Percentiles rank a stretch among this genome's conserved stretches.
phyloP scores from a whole-genome alignment of 2,329 filamentous ascomycete species.

The Pseudonectria buxi region DNA sequence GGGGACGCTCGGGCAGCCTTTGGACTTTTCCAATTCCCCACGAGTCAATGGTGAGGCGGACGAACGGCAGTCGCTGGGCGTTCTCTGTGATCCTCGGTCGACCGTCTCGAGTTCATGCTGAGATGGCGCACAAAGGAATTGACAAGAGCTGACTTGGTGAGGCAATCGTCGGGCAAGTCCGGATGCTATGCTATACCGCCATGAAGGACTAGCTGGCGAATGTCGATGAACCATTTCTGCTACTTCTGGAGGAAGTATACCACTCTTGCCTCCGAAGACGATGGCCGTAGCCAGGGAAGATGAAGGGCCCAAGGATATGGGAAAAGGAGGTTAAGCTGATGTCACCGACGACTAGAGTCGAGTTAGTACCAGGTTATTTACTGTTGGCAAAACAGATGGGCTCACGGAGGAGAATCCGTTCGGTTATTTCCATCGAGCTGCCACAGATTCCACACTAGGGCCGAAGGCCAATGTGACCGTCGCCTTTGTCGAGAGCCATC shows the following conservation, averaged over 20 bases:
- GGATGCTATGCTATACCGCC: conserved; percentile 4
- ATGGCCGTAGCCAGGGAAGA: conserved; percentile 6
- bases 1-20: conserved; percentile 5
- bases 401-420: conserved; percentile 7
- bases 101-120: conserved; percentile 6
- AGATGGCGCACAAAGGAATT: conserved; percentile 3
- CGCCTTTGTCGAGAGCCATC: not conserved
- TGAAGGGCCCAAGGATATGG: conserved; percentile 3
- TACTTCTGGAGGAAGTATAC: conserved; percentile 8
- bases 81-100: conserved; percentile 1
- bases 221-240: conserved; percentile 4
- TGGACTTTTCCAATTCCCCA: conserved; percentile 7
- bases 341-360: conserved; percentile 6
- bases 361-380: not conserved
- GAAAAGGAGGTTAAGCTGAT: conserved; percentile 5
- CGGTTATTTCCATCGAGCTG: conserved; percentile 4
- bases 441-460: conserved; percentile 8
- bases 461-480: conserved; percentile 4
- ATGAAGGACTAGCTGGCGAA: conserved; percentile 4
- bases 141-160: conserved; percentile 5
- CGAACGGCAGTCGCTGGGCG: conserved; percentile 1
- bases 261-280: conserved; percentile 1
- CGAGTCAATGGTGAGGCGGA: conserved; percentile 11
- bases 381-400: too few species aligned
- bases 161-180: not conserved